A percentile compares a stretch with the other conserved stretches of the same genome.
phyloP scores from a whole-genome alignment of 495 filamentous ascomycete genomes.

The Hypoxylon crocopeplum region DNA sequence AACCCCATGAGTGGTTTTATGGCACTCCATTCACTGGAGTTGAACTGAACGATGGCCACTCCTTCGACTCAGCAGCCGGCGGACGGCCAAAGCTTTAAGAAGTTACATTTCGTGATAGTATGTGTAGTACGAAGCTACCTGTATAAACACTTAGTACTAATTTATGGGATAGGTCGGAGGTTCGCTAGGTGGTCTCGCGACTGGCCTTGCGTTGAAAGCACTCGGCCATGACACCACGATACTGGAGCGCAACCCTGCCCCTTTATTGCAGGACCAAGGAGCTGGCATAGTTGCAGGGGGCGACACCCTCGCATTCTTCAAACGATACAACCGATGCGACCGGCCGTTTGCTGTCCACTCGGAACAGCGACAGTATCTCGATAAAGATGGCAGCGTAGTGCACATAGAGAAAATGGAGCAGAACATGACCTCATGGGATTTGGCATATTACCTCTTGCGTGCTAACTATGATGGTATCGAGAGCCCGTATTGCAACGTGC shows the following conservation, averaged over 20 bases:
- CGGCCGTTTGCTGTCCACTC: conserved; percentile 46
- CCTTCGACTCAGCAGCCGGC: conserved; percentile 9
- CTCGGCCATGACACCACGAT: conserved; percentile 59
- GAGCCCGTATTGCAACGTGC: conserved; percentile 53
- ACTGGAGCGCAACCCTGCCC: conserved; percentile 56
- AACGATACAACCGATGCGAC: conserved; percentile 47
- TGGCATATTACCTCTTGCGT: conserved; percentile 60
- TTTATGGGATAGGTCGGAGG: conserved; percentile 59
- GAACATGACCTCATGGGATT: conserved; percentile 62
- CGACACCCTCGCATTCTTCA: conserved; percentile 43
- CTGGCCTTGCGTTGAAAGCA: conserved; percentile 56
- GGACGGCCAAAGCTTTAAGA: conserved; percentile 12
- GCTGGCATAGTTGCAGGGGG: conserved; percentile 61
- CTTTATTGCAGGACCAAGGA: conserved; percentile 60
- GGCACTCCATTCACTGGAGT: background rate
- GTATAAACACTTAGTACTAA: too few species aligned
- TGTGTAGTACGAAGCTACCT: background rate
- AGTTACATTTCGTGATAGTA: conserved; percentile 46
- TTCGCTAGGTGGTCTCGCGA: conserved; percentile 55
- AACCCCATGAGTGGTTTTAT: background rate
- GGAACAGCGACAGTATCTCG: conserved; percentile 50
- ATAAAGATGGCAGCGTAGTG: conserved; percentile 50
- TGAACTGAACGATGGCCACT: conserved; percentile 16
- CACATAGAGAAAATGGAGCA: conserved; percentile 50
- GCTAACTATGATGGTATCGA: conserved; percentile 63